Evolutionary conservation across 75 land plant genomes (phyloP), one percentile per base, ranked within the genome.

Genomic region (Pinus taeda): DNA sequence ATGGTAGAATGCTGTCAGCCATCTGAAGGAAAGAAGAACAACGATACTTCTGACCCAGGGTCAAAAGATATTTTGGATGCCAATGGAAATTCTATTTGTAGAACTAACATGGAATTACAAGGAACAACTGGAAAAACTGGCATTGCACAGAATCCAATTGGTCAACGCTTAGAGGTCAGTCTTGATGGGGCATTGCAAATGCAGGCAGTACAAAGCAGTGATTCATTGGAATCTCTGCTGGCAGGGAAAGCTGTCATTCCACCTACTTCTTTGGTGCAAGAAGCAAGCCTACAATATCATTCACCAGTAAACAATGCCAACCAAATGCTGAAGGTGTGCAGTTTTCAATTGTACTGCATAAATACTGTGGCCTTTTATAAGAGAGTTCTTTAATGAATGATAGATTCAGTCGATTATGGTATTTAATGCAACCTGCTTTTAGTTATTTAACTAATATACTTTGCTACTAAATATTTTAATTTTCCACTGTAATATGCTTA

Each of bases 1-100:
- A 86, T 86, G 88, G 88, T 86, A 53, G 88, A 86, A 56, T 86
- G 88, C 60, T 86, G 88, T 64, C 85, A 83, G 65, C 79, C 86
- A 33, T 79, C 85, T 61, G 83, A 80, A 71, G 72, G 57, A 33
- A 85, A 80, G 63, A 85, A 80, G 63, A 57, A 26, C 56, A 57
- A 56, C 55, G 79, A 81, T 42, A 67, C 55, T 77, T 26, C 74
- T 24, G 79, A 57, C 8, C 3, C 39, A 30, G 57, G 71, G 74
- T 6, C 58, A 77, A 67, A 56, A 72, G 39, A 36, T 57, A 13
- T 77, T 71, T 30, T 67, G 79, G 79, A 72, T 70, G 74, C 60
- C 20, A 77, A 70, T n/a, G 59, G 29, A 42, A 56, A 73, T 69
- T 77, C 71, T 69, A 55, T 24, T 30, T 56, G 79, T 71, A 70